phyloP scores from a whole-genome alignment of 805 yeast genomes.

The Ogataea saltuana region DNA sequence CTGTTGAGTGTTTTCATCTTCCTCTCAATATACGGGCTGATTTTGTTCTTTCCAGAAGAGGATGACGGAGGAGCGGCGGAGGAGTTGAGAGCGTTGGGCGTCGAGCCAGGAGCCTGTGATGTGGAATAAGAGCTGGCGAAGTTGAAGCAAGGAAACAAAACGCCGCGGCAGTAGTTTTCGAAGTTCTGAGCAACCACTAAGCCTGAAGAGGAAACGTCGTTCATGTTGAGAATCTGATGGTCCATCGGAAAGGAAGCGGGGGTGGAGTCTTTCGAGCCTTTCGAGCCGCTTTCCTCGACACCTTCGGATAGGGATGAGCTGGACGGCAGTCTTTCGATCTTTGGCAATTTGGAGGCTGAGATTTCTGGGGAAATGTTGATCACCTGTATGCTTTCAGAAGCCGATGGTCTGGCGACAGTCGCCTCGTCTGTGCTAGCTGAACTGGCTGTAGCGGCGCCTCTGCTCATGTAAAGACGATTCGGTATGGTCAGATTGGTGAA shows the following conservation, averaged over 20 bases:
- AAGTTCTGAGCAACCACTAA: constrained; percentile 41
- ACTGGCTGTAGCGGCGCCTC: background rate
- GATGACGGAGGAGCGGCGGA: background rate
- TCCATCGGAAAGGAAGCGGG: constrained; percentile 37
- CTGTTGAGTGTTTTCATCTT: constrained; percentile 23
- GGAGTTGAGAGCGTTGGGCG: background rate
- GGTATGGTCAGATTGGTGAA: constrained; percentile 21
- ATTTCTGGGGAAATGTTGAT: constrained; percentile 19
- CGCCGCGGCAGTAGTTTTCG: constrained; percentile 38
- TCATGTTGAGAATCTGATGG: constrained; percentile 33
- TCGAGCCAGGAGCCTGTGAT: constrained; percentile 5
- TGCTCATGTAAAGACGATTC: constrained; percentile 12
- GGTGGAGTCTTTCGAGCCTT: constrained; percentile 12
- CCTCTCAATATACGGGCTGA: constrained; percentile 29
- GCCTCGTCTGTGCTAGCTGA: constrained; percentile 1
- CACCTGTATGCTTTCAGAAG: constrained; percentile 10
- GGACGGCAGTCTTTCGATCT: constrained; percentile 9
- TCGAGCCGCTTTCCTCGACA: constrained; percentile 4
- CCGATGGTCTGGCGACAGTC: constrained; percentile 7
- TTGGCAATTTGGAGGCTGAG: constrained; percentile 23
- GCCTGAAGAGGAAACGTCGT: constrained; percentile 38
- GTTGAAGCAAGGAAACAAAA: constrained; percentile 30
- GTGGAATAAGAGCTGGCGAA: constrained; percentile 6
- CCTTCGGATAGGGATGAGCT: constrained; percentile 5
- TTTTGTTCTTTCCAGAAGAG: constrained; percentile 16